Conservation (phyloP, 2,329 filamentous ascomycete genomes). For the Epichloe amarillans region DNA sequence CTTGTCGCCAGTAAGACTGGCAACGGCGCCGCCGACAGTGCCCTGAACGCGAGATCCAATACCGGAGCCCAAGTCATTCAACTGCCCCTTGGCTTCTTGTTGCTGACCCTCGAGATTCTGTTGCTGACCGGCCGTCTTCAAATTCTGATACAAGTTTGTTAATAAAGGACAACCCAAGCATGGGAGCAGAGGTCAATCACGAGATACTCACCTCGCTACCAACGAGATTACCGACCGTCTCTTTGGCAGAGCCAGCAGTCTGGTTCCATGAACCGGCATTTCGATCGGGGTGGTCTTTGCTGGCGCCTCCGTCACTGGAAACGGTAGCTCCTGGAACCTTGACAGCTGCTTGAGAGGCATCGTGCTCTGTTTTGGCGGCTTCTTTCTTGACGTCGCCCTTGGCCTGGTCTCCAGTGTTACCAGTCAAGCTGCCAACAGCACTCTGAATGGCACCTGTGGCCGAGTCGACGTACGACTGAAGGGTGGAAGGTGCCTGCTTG, state of each 20-base stretch:
- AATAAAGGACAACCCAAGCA: not conserved
- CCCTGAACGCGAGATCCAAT: conserved; percentile 55
- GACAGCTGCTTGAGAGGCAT: conserved; percentile 59
- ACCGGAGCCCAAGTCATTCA: conserved; percentile 58
- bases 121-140: conserved; percentile 60
- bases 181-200: not conserved
- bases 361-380: conserved; percentile 52
- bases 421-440: conserved; percentile 58
- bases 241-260: conserved; percentile 76
- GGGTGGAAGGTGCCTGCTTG: conserved; percentile 46
- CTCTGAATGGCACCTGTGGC: conserved; percentile 62
- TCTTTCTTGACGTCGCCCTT: conserved; percentile 27
- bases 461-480: conserved; percentile 64
- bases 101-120: conserved; percentile 73
- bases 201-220: conserved; percentile 49
- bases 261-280: conserved; percentile 70
- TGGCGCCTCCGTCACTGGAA: conserved; percentile 54
- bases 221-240: conserved; percentile 60
- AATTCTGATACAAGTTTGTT: conserved; percentile 25
- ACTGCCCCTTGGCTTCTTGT: conserved; percentile 71
- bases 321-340: conserved; percentile 63
- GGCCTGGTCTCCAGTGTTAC: conserved; percentile 7
- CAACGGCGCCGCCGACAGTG: conserved; percentile 54
- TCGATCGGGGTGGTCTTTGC: conserved; percentile 61
- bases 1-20: conserved; percentile 60